Conservation (phyloP, 2,329 filamentous ascomycete species). For the Hypoxylon sp. region DNA sequence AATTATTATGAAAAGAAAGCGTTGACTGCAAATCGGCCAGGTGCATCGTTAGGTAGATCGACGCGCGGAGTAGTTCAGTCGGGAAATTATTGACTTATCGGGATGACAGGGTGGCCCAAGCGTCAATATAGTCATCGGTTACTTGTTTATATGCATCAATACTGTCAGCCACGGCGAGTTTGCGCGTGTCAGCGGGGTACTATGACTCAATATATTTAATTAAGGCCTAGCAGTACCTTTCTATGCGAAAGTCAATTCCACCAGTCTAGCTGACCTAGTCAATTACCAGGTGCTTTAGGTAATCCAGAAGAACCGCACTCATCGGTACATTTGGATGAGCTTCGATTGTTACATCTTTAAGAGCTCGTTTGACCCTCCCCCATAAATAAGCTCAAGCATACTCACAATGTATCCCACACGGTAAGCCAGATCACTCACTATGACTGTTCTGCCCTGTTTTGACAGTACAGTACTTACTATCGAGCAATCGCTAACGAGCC, state of each 20-base stretch:
- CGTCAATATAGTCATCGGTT: not conserved
- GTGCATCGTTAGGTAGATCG: conserved; percentile 31
- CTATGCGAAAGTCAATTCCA: not conserved
- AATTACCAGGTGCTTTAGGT: conserved; percentile 12
- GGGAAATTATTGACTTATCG: conserved; percentile 7
- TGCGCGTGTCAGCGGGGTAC: not conserved
- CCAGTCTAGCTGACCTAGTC: not conserved
- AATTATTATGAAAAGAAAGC: conserved; percentile 17
- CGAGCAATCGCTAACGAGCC: conserved; percentile 26
- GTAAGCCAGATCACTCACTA: conserved; percentile 38
- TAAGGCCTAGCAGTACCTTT: not conserved
- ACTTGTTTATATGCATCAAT: not conserved
- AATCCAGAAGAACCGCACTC: conserved; percentile 7
- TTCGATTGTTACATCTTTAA: conserved; percentile 6
- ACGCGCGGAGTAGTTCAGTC: conserved; percentile 25
- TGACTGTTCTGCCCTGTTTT: too few relatives aligned
- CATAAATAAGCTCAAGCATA: conserved; percentile 8
- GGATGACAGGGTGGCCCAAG: conserved; percentile 7
- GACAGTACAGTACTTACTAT: not conserved
- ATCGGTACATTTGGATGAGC: conserved; percentile 13
- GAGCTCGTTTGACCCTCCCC: conserved; percentile 15
- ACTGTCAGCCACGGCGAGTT: not conserved
- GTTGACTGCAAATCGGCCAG: conserved; percentile 25
- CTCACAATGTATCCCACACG: conserved; percentile 54
- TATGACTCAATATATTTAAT: conserved; percentile 4